phyloP scores from a whole-genome alignment of 2,329 filamentous ascomycete species.

The Achaetomium macrosporum region DNA sequence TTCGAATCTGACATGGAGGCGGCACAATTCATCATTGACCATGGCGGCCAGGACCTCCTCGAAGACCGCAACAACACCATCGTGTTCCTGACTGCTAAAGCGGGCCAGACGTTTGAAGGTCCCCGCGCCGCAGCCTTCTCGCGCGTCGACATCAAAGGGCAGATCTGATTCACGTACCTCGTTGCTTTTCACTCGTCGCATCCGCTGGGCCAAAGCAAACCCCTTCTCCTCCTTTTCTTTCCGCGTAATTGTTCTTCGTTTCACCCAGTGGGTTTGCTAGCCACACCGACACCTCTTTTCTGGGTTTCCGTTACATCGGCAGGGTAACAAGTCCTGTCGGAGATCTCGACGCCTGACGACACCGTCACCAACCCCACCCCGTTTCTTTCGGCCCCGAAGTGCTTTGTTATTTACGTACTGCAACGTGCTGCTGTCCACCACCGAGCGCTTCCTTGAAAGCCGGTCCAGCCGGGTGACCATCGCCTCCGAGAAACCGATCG shows the following conservation, averaged over 20 bases:
- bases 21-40: slow-evolving; percentile 80
- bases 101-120: slow-evolving; percentile 64
- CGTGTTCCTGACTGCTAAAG: slow-evolving; percentile 68
- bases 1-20: slow-evolving; percentile 92
- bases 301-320: not conserved
- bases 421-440: not conserved
- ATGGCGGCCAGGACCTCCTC: slow-evolving; percentile 69
- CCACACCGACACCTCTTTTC: not conserved
- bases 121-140: slow-evolving; percentile 70
- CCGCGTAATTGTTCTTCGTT: slow-evolving; percentile 1
- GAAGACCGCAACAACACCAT: slow-evolving; percentile 71
- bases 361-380: not conserved
- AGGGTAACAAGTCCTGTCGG: not conserved
- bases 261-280: not conserved
- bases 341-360: not conserved
- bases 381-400: not conserved
- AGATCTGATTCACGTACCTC: slow-evolving; percentile 59
- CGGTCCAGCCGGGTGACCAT: not conserved
- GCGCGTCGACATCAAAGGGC: slow-evolving; percentile 93
- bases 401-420: not conserved
- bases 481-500: not conserved
- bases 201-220: not conserved
- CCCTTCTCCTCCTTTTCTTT: not conserved
- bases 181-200: slow-evolving; percentile 4
- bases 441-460: not conserved